Base-by-base conservation (phyloP, 371 early-diverging fungal genomes). In the Zychaea mexicana region DNA sequence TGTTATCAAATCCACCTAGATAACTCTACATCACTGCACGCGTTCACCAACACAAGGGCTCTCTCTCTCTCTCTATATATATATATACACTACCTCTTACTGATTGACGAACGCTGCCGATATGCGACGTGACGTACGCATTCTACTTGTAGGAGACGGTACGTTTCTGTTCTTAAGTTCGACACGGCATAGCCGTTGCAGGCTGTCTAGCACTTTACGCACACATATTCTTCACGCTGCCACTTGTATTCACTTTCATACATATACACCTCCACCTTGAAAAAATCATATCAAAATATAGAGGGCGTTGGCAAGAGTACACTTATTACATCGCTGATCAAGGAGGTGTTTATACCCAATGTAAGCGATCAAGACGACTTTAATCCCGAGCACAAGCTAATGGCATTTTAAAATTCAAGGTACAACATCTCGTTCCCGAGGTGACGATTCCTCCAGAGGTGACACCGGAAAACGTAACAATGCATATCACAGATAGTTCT, bases 361-460 rank as follows among this genome's bases (percentile, higher is more conserved):
- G 98, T 96, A 88, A 82, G 84, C 52, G 22, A 52, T 3, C 56
- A 31, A 24, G 17, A 52, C 59, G 17, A 32, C 39, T 27, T 55
- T 53, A 24, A 27, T 52, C 10, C 19, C 15, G 10, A 26, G 26
- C 21, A 28, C n/a, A 26, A 67, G 36, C 24, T 33, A 17, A 54
- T 26, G 27, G 30, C 15, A 15, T 36, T 19, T 36, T 15, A n/a
- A 8, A 39, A 3, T 21, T 42, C 53, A 49, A 98, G 97, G 93
- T 98, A 38, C 97, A 96, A 68, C 93, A 94, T 66, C 94, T 97
- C 38, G 93, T 97, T 60, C 97, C 98, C 27, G 99, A 96, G 74
- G 96, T 97, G 33, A 96, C 97, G 17, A 97, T 98, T 63, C 99
- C 99, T 30, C 96, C 98, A 54, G 97, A 97, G 70, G 93, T 96